Evolutionary conservation across 2,329 filamentous ascomycete species (phyloP).

Genomic region (Ophiosphaerella korrae): DNA sequence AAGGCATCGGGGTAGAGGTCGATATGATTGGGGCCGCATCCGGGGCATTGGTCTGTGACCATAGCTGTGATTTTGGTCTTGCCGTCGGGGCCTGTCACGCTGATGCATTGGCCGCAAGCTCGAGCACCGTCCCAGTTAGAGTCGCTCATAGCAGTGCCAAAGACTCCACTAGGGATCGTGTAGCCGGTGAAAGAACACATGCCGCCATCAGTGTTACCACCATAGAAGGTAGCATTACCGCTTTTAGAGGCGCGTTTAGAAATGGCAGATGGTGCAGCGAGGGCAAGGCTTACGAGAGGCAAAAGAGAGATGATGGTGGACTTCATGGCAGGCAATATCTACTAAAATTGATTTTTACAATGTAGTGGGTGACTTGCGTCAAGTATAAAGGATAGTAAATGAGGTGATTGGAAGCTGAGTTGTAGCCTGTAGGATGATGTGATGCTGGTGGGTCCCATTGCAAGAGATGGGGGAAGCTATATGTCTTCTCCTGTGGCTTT

Average conservation of each 20-base stretch:
- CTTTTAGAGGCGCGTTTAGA: conserved; percentile 16
- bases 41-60: conserved; percentile 65
- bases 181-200: conserved; percentile 68
- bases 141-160: conserved; percentile 66
- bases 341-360: background rate
- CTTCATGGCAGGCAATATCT: conserved; percentile 26
- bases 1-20: conserved; percentile 62
- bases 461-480: conserved; percentile 12
- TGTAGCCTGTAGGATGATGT: conserved; percentile 32
- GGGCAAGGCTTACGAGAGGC: conserved; percentile 30
- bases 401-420: conserved; percentile 36
- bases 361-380: conserved; percentile 1
- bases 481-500: conserved; percentile 1
- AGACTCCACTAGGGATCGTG: conserved; percentile 63
- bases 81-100: conserved; percentile 63
- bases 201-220: conserved; percentile 58
- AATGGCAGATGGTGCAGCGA: conserved; percentile 23
- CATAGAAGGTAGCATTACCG: conserved; percentile 46
- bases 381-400: conserved; percentile 1
- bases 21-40: conserved; percentile 59
- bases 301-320: conserved; percentile 31
- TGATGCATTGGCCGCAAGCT: conserved; percentile 66
- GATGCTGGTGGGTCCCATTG: conserved; percentile 13
- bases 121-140: conserved; percentile 60
- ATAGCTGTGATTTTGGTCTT: conserved; percentile 65